Base-by-base conservation (phyloP, 2,329 filamentous ascomycete genomes). In the Talaromyces islandicus region DNA sequence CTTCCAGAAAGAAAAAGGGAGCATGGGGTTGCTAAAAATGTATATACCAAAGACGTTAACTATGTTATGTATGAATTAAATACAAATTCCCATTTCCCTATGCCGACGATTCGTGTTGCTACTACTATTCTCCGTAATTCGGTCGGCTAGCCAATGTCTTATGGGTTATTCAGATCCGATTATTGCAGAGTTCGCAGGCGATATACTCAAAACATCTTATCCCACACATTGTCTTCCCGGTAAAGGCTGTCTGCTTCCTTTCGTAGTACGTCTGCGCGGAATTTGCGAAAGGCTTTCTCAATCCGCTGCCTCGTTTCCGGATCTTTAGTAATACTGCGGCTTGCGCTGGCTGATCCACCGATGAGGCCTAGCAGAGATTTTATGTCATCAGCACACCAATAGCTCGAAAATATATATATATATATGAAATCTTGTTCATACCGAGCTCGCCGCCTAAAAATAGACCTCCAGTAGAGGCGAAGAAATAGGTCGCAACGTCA, bases 401-500 rank as follows among this genome's bases (percentile, higher is more conserved):
- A 19, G 12, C 11, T 48, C 17, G n/a, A 6, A 51, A 1, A 4
- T n/a, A 48, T 7, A 7, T n/a, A n/a, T n/a, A n/a, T n/a, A n/a
- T n/a, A n/a, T n/a, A n/a, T n/a, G 11, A 55, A 25, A 3, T n/a
- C 1, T 3, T 54, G 35, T 35, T 64, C 67, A 69, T 70, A 61
- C 59, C 71, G 12, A 80, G 72, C 73, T 89, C 87, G 7, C 87
- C 86, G 7, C 86, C 86, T 6, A 89, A 64, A 62, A 89, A 85
- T 5, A 88, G 69, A 0, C 86, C 86, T 14, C 85, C 86, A 0
- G 82, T 68, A 0, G 81, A 81, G 53, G 88, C 85, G 67, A 89
- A 82, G 62, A 83, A 81, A 67, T 86, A 88, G 0, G 87, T 84
- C 3, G 84, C 82, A 29, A 85, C 69, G 63, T 89, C 87, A 14